These are phyloP conservation scores for Colletotrichum musae DNA, from an alignment of 2,329 filamentous ascomycete genomes.

Conservation along the genomic window DNA sequence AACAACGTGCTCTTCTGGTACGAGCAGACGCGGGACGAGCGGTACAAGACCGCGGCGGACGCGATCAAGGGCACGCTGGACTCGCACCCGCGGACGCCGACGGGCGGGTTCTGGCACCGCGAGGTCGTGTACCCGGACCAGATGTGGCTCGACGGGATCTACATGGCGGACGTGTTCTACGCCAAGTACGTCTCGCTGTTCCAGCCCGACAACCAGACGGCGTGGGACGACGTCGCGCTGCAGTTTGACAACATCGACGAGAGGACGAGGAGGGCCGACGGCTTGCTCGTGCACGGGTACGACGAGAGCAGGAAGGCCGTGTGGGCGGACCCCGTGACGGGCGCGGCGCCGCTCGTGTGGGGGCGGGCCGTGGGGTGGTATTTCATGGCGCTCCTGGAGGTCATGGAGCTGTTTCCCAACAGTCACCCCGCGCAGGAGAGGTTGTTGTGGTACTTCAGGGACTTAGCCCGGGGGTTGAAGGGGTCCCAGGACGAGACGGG, in stretches of 20 bases:
- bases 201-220: slow-evolving; percentile 54
- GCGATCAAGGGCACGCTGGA: slow-evolving; percentile 62
- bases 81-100: slow-evolving; percentile 62
- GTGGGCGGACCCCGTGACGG: slow-evolving; percentile 66
- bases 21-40: slow-evolving; percentile 59
- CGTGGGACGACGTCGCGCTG: slow-evolving; percentile 59
- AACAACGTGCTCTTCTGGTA: slow-evolving; percentile 67
- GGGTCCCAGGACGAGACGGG: slow-evolving; percentile 58
- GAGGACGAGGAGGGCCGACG: slow-evolving; percentile 55
- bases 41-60: slow-evolving; percentile 64
- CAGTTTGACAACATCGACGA: slow-evolving; percentile 62
- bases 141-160: slow-evolving; percentile 72
- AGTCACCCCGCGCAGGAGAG: slow-evolving; percentile 54
- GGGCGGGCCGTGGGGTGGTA: slow-evolving; percentile 68
- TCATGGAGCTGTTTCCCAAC: slow-evolving; percentile 61
- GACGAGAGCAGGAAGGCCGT: slow-evolving; percentile 62
- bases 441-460: slow-evolving; percentile 55
- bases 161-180: slow-evolving; percentile 63
- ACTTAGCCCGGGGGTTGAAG: slow-evolving; percentile 58
- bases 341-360: slow-evolving; percentile 69
- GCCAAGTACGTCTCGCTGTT: slow-evolving; percentile 56
- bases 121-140: slow-evolving; percentile 63
- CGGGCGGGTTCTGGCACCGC: slow-evolving; percentile 69
- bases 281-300: slow-evolving; percentile 68
- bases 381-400: slow-evolving; percentile 64